A percentile compares a stretch with the other conserved stretches of the same genome.
phyloP scores from a whole-genome alignment of 352 stramenopile species.

The Globisporangium echinulatum region DNA sequence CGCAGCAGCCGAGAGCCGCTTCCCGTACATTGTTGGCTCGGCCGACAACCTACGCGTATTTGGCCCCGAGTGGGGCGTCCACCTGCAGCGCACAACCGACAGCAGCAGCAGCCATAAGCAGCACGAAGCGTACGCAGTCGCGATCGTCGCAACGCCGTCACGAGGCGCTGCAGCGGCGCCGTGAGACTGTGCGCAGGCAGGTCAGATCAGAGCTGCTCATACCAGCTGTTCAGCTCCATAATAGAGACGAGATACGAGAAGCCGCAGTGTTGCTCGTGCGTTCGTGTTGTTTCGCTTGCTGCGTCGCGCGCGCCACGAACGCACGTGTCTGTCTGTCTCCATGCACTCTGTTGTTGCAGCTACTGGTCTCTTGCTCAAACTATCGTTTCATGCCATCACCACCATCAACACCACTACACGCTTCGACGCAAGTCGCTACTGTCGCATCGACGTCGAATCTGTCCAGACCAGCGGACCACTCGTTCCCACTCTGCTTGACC shows the following conservation, averaged over 20 bases:
- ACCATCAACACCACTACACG: neutral
- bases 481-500: no score
- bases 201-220: no score
- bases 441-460: no score
- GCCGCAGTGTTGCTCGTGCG: neutral
- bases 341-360: neutral
- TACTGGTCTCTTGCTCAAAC: neutral
- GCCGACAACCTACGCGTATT: conserved; percentile 38
- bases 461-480: no score
- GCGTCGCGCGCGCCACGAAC: neutral
- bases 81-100: conserved; percentile 21
- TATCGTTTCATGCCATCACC: neutral
- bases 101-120: conserved; percentile 7
- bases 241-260: no score
- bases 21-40: conserved; percentile 38
- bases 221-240: no score
- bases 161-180: conserved; percentile 15
- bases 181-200: neutral
- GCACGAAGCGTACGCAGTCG: conserved; percentile 33
- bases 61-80: conserved; percentile 51
- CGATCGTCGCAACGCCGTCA: conserved; percentile 40
- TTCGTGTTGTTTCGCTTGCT: neutral
- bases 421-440: no score
- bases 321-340: neutral
- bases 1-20: conserved; percentile 12